Conservation (phyloP, 2,329 filamentous ascomycete species). For the Aspergillus udagawae region DNA sequence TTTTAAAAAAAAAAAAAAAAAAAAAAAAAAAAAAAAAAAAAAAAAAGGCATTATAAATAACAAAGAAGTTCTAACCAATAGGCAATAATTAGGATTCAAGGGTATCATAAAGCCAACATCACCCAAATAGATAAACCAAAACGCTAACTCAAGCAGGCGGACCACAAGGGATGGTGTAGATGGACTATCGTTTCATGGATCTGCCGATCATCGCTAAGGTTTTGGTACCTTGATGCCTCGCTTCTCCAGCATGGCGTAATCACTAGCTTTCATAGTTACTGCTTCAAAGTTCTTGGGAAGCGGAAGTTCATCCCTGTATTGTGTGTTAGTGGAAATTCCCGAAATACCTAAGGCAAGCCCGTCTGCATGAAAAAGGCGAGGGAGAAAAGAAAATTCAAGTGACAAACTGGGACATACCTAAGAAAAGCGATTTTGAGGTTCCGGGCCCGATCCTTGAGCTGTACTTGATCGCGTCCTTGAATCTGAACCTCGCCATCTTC, state of each 20-base stretch:
- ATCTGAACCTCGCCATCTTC: conserved; percentile 31
- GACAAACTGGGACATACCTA: conserved; percentile 22
- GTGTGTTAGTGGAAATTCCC: background rate
- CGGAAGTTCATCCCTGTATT: conserved; percentile 21
- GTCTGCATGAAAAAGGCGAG: background rate
- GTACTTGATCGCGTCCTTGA: conserved; percentile 45
- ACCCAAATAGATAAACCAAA: background rate
- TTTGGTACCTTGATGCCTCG: conserved; percentile 6
- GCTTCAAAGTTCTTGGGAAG: conserved; percentile 44
- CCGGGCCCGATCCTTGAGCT: conserved; percentile 53
- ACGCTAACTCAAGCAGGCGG: background rate
- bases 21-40: no score
- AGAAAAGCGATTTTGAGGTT: conserved; percentile 48
- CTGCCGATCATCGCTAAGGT: background rate
- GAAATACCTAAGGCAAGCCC: background rate
- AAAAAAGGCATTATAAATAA: background rate
- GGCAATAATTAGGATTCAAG: no score
- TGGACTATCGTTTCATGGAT: background rate
- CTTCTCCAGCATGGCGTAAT: conserved; percentile 8
- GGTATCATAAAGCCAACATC: no score
- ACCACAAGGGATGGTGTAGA: background rate
- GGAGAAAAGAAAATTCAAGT: conserved; percentile 1
- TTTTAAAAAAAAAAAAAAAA: no score
- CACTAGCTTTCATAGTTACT: conserved; percentile 34
- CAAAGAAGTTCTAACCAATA: background rate